Conservation (phyloP, 208 protist species). For the Acanthamoeba triangularis region DNA sequence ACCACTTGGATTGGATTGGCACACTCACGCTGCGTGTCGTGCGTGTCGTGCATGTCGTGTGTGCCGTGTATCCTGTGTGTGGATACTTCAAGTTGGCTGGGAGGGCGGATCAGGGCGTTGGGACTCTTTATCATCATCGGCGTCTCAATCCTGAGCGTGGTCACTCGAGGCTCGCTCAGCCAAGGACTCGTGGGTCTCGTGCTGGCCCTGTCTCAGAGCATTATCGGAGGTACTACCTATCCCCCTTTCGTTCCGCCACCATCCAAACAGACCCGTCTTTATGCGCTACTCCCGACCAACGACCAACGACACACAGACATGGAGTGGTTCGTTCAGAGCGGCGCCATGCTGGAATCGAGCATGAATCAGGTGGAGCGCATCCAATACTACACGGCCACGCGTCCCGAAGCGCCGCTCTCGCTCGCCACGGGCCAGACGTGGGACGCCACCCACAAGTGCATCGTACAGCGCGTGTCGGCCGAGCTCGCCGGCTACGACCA, state of each 20-base stretch:
- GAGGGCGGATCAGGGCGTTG: background rate
- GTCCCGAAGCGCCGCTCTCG: conserved; percentile 70
- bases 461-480: background rate
- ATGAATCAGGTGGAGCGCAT: conserved; percentile 88
- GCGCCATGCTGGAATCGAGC: conserved; percentile 84
- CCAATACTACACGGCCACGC: conserved; percentile 81
- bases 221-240: background rate
- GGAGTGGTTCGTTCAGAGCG: conserved; percentile 67
- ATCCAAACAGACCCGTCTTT: background rate
- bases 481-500: background rate
- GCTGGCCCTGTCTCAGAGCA: background rate
- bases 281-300: background rate
- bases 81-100: conserved; percentile 75
- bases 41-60: conserved; percentile 86
- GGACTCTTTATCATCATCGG: background rate
- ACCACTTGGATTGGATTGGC: conserved; percentile 31
- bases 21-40: conserved; percentile 86
- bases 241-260: background rate
- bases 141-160: background rate
- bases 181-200: background rate
- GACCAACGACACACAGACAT: no score
- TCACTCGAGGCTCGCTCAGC: background rate
- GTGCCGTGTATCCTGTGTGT: conserved; percentile 81
- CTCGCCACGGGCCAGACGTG: background rate
- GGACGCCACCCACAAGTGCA: conserved; percentile 12